A percentile compares a stretch with the other conserved stretches of the same genome.
These are phyloP conservation scores for Alisma plantagoaquatica DNA, from an alignment of 106 monocot genomes.

Conservation along the genomic window DNA sequence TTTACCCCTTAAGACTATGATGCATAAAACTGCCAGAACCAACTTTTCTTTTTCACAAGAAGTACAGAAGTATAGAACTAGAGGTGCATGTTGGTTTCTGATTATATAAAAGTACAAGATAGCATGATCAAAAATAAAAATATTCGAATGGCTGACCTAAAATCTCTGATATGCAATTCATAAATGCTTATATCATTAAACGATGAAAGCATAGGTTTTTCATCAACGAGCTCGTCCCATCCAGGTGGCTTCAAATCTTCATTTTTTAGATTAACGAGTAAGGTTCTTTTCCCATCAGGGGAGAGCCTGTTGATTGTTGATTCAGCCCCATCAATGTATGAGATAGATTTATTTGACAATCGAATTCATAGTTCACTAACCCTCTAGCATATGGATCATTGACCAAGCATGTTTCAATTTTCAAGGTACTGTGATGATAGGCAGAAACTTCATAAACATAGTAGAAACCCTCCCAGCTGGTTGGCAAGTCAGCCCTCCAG, in stretches of 20 bases:
- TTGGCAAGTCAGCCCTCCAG: constrained; percentile 55
- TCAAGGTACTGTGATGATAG: constrained; percentile 53
- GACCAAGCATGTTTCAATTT: constrained; percentile 47
- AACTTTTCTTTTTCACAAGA: too few species aligned
- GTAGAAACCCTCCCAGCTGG: constrained; percentile 65
- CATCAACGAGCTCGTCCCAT: constrained; percentile 64
- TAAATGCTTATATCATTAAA: constrained; percentile 79
- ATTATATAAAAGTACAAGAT: background rate
- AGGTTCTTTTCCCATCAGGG: constrained; percentile 52
- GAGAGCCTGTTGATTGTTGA: constrained; percentile 34
- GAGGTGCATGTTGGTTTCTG: too few species aligned
- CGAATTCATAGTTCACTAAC: constrained; percentile 21
- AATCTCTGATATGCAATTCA: constrained; percentile 79
- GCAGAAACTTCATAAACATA: constrained; percentile 70
- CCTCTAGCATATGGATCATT: constrained; percentile 94
- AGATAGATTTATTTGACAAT: too few species aligned
- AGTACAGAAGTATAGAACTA: too few species aligned
- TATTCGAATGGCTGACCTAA: constrained; percentile 26
- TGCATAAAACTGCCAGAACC: too few species aligned
- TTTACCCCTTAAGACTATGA: too few species aligned
- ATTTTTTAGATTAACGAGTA: constrained; percentile 49
- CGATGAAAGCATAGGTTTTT: constrained; percentile 56
- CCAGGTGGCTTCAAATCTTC: constrained; percentile 51
- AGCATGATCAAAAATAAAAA: background rate
- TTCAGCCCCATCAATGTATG: background rate